A percentile compares a stretch with the other conserved stretches of the same genome.
Conservation (phyloP, 1,139 yeast genomes). For the Blastobotrys capitulatus region DNA sequence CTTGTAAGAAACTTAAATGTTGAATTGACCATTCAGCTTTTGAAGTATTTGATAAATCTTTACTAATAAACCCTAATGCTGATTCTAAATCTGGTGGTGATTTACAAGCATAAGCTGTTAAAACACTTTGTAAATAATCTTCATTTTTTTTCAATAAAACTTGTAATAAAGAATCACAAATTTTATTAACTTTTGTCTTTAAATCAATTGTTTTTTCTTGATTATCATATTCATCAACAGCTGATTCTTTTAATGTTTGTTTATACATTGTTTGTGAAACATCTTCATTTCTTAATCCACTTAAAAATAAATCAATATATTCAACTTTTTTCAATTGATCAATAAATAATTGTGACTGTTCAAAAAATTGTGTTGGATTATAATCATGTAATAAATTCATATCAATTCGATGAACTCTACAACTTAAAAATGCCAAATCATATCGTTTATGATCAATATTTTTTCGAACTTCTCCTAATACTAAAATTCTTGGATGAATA, state of each 20-base stretch:
- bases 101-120: constrained; percentile 91
- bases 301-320: constrained; percentile 78
- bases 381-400: constrained; percentile 87
- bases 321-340: constrained; percentile 66
- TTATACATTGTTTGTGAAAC: constrained; percentile 77
- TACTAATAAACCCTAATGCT: constrained; percentile 61
- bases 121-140: constrained; percentile 62
- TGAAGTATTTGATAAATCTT: constrained; percentile 32
- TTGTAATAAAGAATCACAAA: constrained; percentile 65
- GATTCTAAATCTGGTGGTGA: constrained; percentile 77
- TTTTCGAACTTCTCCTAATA: constrained; percentile 73
- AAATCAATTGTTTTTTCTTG: neutral
- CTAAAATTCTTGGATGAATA: constrained; percentile 88
- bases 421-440: constrained; percentile 66
- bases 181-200: constrained; percentile 55
- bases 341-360: constrained; percentile 63
- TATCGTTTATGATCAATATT: constrained; percentile 56
- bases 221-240: constrained; percentile 21
- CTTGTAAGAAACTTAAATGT: constrained; percentile 87
- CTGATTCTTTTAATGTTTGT: constrained; percentile 48
- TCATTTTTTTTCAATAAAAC: constrained; percentile 46
- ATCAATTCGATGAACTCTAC: constrained; percentile 89
- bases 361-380: constrained; percentile 61
- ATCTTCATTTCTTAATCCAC: constrained; percentile 83
- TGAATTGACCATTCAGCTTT: constrained; percentile 55